phyloP scores from a whole-genome alignment of 768 basidiomycete genomes.

The Leccinellum albellum region DNA sequence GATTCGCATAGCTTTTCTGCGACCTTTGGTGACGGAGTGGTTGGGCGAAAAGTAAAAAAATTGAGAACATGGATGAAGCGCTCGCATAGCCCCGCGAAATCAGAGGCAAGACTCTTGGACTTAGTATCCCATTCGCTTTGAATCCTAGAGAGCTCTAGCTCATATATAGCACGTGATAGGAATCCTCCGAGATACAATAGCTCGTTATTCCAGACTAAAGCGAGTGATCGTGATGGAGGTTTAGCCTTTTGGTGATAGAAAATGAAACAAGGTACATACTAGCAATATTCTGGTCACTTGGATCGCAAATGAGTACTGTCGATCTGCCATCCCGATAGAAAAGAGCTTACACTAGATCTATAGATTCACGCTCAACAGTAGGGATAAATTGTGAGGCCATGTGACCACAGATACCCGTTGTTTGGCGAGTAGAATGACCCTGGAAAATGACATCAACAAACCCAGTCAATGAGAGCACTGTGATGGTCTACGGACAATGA shows the following conservation, averaged over 20 bases:
- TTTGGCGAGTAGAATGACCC: background rate
- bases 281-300: background rate
- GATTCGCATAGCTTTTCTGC: conserved; percentile 64
- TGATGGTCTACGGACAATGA: conserved; percentile 54
- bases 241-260: background rate
- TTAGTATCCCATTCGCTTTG: background rate
- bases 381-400: background rate
- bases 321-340: background rate
- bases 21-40: conserved; percentile 68
- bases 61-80: conserved; percentile 3
- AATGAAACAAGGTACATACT: background rate
- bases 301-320: too few species aligned
- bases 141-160: background rate
- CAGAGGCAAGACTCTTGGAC: background rate
- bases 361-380: background rate
- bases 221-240: background rate
- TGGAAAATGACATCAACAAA: background rate
- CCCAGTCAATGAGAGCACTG: background rate
- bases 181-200: background rate
- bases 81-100: background rate
- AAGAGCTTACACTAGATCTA: background rate
- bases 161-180: background rate
- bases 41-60: conserved; percentile 8
- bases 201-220: background rate
- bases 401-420: background rate